Base-by-base conservation (phyloP, 73 alveolate genomes). In the Tetrahymena elliotti region DNA sequence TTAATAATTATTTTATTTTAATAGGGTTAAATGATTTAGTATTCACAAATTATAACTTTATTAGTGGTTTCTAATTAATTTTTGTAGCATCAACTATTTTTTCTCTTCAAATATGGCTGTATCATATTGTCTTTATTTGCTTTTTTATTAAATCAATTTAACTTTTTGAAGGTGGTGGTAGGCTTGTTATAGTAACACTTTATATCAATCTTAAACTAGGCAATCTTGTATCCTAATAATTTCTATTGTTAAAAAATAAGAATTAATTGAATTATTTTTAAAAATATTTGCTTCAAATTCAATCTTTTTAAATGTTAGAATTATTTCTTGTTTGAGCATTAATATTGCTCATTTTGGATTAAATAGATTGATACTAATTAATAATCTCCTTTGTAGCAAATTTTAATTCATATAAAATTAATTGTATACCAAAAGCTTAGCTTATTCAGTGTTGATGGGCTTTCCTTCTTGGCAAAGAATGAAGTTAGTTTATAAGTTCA, bases 401-500 rank as follows among this genome's bases (percentile, higher is more conserved):
- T 83, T 94, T 93, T 38, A 94, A 88, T 40, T 94, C 35, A 82
- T 37, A 94, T 83, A 94, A 84, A 88, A 84, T 88, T 11, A 94
- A 88, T 47, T 16, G 33, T 39, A 33, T 94, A 94, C 96, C 95
- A 94, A 94, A 38, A 94, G 37, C 93, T 94, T 94, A 31, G 95
- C 53, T 88, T 94, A 41, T 94, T 94, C 96, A 9, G 93, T 93
- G 31, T 84, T 84, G 27, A 94, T 39, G 33, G 95, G 95, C 52
- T 94, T 94, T 15, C 95, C 96, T 20, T 38, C 95, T 52, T 94
- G 40, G 93, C 94, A 35, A 34, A 94, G 52, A 10, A 47, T 16
- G 39, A 20, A 94, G 18, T 84, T 53, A 84, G 93, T 47, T 84
- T 94, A 35, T 84, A 94, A 41, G 53, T 84, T 94, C 53, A 94